Evolutionary conservation across 345 rosid genomes (phyloP), one percentile per base, ranked within the genome.

Genomic region (Corchorus olitorius): DNA sequence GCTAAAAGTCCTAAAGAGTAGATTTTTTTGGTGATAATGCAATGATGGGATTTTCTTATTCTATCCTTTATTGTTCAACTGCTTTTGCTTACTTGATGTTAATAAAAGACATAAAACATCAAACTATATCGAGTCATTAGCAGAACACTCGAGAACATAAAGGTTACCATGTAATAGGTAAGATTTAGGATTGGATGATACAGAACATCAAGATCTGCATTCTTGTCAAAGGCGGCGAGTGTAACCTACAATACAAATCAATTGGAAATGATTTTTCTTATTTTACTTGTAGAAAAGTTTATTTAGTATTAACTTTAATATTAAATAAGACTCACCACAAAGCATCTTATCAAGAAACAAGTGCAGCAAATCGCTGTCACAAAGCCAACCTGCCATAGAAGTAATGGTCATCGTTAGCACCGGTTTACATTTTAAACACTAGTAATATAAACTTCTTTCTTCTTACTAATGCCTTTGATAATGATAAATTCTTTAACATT

Each of bases 271-370:
- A 14, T 8, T 49, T 49, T 20, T 37, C 20, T 39, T 34, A 14
- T 8, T 49, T 49, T 20, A 27, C 20, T 39, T 34, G 19, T 22
- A 3, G 27, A 14, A 48, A n/a, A 50, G 72, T 33, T 12, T 63
- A 37, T 75, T 49, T 52, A 6, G 68, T 61, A 39, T 61, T 70
- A 61, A 34, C 1, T 27, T 50, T 20, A 56, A 46, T 39, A 53
- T 39, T 62, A 52, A 65, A 73, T 8, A 20, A 17, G 43, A 76
- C 89, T 86, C 80, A 93, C 98, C 89, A 86, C 82, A 63, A 90
- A 48, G 76, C 93, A 90, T 87, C 98, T 87, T 76, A 91, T 78
- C 84, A 93, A 79, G 91, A 91, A 93, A 80, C 98, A 91, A 43
- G 87, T 76, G 80, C 88, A 91, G 78, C 94, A 91, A 67, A 90